Percentiles rank a stretch among this genome's conserved stretches.
These are phyloP conservation scores for Globisporangium nagaii DNA, from an alignment of 352 stramenopile genomes.

Conservation along the genomic window DNA sequence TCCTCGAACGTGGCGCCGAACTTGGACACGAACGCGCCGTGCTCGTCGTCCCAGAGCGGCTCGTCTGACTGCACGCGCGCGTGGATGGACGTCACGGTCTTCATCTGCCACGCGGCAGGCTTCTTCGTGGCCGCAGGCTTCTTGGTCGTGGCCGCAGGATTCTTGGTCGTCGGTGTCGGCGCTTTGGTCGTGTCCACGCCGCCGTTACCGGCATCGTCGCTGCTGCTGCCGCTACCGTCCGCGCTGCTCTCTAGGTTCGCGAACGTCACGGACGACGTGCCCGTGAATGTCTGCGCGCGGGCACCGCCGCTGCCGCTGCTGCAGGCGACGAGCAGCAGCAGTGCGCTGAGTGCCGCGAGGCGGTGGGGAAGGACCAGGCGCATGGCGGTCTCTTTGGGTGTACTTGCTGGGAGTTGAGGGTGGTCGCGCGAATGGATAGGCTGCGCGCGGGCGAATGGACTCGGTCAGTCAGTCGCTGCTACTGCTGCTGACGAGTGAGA, in stretches of 20 bases:
- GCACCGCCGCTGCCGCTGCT: neutral
- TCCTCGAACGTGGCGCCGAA: constrained; percentile 25
- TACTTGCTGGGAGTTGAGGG: no score
- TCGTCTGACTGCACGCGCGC: constrained; percentile 26
- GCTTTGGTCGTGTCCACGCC: neutral
- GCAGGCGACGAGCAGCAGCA: neutral
- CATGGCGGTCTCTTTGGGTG: neutral
- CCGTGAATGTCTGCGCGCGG: constrained; percentile 3
- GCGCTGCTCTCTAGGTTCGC: neutral
- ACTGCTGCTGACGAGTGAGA: neutral
- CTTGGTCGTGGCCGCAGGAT: neutral
- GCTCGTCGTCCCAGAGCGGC: constrained; percentile 22
- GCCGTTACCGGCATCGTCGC: neutral
- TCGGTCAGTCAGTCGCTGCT: no score
- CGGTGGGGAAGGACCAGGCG: neutral
- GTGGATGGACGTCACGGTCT: constrained; percentile 20
- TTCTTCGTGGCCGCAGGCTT: neutral
- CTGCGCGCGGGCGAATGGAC: no score
- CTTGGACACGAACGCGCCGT: constrained; percentile 14
- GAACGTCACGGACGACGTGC: constrained; percentile 3
- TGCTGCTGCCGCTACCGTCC: neutral
- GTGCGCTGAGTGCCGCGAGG: neutral
- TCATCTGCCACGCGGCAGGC: constrained; percentile 4
- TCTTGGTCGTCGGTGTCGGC: neutral
- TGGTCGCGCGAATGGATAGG: no score